A percentile compares a stretch with the other conserved stretches of the same genome.
Conservation (phyloP, 257 asterid species). For the Paulownia fortunei region DNA sequence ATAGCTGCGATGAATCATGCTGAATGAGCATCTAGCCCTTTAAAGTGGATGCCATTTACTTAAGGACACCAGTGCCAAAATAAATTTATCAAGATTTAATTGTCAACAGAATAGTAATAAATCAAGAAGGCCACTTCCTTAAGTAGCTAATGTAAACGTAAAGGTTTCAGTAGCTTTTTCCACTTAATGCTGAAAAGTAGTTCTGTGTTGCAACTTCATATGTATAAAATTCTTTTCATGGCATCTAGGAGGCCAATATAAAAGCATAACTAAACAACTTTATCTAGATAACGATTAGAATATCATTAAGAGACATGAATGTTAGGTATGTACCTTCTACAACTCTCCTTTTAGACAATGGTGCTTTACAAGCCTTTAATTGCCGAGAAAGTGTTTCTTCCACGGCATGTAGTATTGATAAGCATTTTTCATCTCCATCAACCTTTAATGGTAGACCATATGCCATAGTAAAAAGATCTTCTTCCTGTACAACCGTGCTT, state of each 20-base stretch:
- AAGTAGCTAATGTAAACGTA: neutral
- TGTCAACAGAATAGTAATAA: neutral
- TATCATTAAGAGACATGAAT: slow-evolving; percentile 18
- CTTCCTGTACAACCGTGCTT: slow-evolving; percentile 63
- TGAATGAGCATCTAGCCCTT: neutral
- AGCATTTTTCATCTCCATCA: slow-evolving; percentile 95
- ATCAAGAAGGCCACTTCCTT: neutral
- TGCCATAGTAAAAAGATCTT: slow-evolving; percentile 90
- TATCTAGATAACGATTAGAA: slow-evolving; percentile 16
- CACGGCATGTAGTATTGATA: slow-evolving; percentile 86
- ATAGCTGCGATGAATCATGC: neutral
- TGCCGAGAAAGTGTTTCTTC: slow-evolving; percentile 95
- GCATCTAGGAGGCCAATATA: slow-evolving; percentile 4
- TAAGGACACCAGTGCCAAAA: neutral
- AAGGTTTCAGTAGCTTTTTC: neutral
- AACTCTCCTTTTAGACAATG: slow-evolving; percentile 59
- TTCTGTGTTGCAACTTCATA: slow-evolving; percentile 2
- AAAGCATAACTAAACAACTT: slow-evolving; percentile 24
- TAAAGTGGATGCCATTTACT: neutral
- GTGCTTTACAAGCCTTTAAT: slow-evolving; percentile 89
- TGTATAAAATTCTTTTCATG: slow-evolving; percentile 7
- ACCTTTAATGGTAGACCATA: slow-evolving; percentile 89
- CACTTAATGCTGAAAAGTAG: slow-evolving; percentile 2
- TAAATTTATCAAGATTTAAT: neutral
- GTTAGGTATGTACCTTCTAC: slow-evolving; percentile 66